Conservation (phyloP, 2,329 filamentous ascomycete species). For the Apiospora saccharicola region DNA sequence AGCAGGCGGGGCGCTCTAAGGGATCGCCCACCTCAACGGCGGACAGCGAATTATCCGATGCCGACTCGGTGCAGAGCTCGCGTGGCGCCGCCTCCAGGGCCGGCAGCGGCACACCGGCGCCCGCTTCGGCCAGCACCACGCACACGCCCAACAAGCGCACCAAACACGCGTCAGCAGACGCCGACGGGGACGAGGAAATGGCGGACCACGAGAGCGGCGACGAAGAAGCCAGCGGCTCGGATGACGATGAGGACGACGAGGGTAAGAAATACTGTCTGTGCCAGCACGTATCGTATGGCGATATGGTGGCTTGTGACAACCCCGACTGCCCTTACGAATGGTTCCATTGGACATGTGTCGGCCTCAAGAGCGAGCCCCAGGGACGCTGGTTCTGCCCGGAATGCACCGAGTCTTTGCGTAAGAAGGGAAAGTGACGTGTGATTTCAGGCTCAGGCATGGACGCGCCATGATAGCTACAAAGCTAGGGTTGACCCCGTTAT, state of each 20-base stretch:
- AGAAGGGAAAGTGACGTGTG: constrained; percentile 43
- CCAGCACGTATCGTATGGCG: constrained; percentile 83
- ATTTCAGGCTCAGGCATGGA: neutral
- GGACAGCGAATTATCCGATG: constrained; percentile 71
- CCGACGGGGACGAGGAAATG: constrained; percentile 41
- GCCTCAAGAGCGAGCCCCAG: constrained; percentile 71
- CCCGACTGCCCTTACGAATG: constrained; percentile 82
- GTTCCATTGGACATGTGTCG: constrained; percentile 85
- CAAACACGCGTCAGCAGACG: constrained; percentile 30
- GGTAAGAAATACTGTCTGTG: constrained; percentile 87
- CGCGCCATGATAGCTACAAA: neutral
- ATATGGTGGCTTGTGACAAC: constrained; percentile 92
- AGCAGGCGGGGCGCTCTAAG: constrained; percentile 60
- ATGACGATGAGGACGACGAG: constrained; percentile 75
- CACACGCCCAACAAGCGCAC: constrained; percentile 27
- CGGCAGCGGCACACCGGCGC: constrained; percentile 45
- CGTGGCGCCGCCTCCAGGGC: constrained; percentile 53
- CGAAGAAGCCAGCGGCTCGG: constrained; percentile 59
- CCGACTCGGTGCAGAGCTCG: constrained; percentile 61
- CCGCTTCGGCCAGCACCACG: constrained; percentile 26
- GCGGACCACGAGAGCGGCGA: constrained; percentile 49
- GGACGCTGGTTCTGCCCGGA: constrained; percentile 73
- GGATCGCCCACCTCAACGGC: constrained; percentile 69
- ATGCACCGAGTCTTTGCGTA: constrained; percentile 62
- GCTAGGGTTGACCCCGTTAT: neutral